Evolutionary conservation across 257 asterid species (phyloP).

Genomic region (Scutellaria baicalensis): DNA sequence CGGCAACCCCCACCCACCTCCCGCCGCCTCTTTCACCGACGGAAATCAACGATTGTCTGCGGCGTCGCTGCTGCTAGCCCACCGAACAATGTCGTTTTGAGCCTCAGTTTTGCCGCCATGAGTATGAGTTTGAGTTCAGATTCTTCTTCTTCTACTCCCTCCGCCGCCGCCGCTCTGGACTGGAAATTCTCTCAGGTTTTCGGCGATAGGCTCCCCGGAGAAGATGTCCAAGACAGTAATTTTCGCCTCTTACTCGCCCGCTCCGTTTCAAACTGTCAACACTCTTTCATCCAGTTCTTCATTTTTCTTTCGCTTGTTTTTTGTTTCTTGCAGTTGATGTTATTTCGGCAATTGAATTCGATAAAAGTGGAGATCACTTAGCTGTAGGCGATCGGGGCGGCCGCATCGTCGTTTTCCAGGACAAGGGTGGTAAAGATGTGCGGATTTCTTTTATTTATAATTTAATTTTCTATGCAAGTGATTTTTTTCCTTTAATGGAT

Average conservation of each 20-base stretch:
- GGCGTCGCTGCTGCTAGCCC: neutral
- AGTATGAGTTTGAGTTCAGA: conserved; percentile 29
- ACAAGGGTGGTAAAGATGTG: conserved; percentile 48
- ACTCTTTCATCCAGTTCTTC: neutral
- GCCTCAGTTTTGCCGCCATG: conserved; percentile 24
- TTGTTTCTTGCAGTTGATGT: conserved; percentile 47
- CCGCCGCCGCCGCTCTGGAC: conserved; percentile 28
- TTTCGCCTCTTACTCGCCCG: neutral
- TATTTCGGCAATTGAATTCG: conserved; percentile 68
- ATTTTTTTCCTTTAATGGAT: neutral
- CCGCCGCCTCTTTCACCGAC: neutral
- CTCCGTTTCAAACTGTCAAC: neutral
- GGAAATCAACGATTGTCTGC: neutral
- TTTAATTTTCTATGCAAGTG: neutral
- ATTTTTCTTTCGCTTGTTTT: neutral
- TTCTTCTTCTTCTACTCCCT: conserved; percentile 21
- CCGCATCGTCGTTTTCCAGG: conserved; percentile 65
- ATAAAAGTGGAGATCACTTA: conserved; percentile 54
- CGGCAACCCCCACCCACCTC: conserved; percentile 7
- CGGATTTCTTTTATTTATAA: conserved; percentile 12
- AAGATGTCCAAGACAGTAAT: conserved; percentile 58
- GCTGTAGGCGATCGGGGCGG: conserved; percentile 89
- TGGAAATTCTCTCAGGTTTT: conserved; percentile 80
- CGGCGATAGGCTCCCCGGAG: conserved; percentile 60
- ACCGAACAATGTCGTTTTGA: conserved; percentile 26